Percentiles rank a stretch among this genome's conserved stretches.
Conservation (phyloP, 208 protist genomes). For the Leishmania amazonensis region DNA sequence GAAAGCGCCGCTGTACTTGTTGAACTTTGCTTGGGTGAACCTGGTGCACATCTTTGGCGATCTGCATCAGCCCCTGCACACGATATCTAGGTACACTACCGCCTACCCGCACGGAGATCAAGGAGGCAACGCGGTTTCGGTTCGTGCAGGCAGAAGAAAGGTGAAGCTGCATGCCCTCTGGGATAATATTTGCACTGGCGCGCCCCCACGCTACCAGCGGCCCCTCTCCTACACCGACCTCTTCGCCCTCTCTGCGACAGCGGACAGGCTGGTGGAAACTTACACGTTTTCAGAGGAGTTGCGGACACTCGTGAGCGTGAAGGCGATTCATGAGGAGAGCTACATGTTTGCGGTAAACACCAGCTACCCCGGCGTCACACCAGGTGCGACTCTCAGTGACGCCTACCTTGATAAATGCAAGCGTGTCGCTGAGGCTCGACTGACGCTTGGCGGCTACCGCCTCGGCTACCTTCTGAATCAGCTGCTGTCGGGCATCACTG, state of each 20-base stretch:
- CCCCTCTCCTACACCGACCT: constrained; percentile 52
- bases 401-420: constrained; percentile 63
- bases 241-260: constrained; percentile 36
- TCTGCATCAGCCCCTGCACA: constrained; percentile 87
- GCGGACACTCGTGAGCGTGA: constrained; percentile 21
- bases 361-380: constrained; percentile 54
- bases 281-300: constrained; percentile 50
- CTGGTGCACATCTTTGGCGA: constrained; percentile 86
- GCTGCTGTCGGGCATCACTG: constrained; percentile 38
- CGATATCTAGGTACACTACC: constrained; percentile 40
- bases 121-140: constrained; percentile 68
- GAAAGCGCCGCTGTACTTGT: constrained; percentile 46
- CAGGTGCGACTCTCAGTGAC: constrained; percentile 30
- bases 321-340: constrained; percentile 62
- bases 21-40: constrained; percentile 73
- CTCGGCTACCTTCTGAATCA: constrained; percentile 68
- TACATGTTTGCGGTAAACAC: constrained; percentile 62
- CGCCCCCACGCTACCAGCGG: constrained; percentile 27
- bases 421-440: constrained; percentile 46
- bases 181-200: constrained; percentile 71
- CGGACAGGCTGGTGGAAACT: constrained; percentile 58
- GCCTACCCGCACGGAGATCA: constrained; percentile 61
- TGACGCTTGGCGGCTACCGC: constrained; percentile 71
- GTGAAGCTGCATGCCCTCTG: constrained; percentile 80
- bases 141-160: constrained; percentile 29